A percentile compares a stretch with the other conserved stretches of the same genome.
Conservation (phyloP, 2,329 filamentous ascomycete species). For the Penicillium paneum region DNA sequence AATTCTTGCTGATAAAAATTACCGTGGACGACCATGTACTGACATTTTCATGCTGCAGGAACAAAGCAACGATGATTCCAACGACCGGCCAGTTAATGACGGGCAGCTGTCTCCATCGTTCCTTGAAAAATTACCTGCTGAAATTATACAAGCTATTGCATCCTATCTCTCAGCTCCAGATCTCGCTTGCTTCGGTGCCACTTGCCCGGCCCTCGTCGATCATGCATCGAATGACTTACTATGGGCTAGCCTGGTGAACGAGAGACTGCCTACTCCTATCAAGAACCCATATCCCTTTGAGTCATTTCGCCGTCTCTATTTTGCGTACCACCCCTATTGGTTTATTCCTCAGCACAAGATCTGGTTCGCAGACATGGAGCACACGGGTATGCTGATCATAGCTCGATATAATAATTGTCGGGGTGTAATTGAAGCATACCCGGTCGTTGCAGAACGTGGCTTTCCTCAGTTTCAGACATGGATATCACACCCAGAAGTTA, state of each 20-base stretch:
- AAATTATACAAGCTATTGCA: constrained; percentile 72
- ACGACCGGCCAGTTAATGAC: constrained; percentile 4
- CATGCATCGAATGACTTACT: constrained; percentile 64
- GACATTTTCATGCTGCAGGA: not conserved
- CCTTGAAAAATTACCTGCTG: constrained; percentile 59
- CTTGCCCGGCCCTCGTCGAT: constrained; percentile 59
- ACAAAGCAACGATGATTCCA: not conserved
- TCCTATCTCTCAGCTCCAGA: constrained; percentile 63
- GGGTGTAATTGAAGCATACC: constrained; percentile 77
- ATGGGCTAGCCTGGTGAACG: constrained; percentile 69
- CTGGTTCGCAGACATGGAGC: constrained; percentile 76
- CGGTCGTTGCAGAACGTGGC: constrained; percentile 64
- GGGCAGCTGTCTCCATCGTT: constrained; percentile 11
- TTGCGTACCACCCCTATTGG: constrained; percentile 75
- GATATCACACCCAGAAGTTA: constrained; percentile 62
- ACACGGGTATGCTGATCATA: constrained; percentile 72
- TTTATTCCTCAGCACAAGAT: constrained; percentile 76
- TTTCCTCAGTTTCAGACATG: constrained; percentile 59
- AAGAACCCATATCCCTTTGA: constrained; percentile 56
- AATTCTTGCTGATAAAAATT: no score
- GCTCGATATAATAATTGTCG: constrained; percentile 70
- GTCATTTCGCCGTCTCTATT: constrained; percentile 69
- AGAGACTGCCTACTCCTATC: constrained; percentile 61
- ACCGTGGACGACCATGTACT: not conserved
- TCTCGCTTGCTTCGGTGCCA: constrained; percentile 57